Evolutionary conservation across 192 early-diverging fungal genomes (phyloP), one percentile per base, ranked within the genome.

Genomic region (Gaertneriomyces semiglobifer): DNA sequence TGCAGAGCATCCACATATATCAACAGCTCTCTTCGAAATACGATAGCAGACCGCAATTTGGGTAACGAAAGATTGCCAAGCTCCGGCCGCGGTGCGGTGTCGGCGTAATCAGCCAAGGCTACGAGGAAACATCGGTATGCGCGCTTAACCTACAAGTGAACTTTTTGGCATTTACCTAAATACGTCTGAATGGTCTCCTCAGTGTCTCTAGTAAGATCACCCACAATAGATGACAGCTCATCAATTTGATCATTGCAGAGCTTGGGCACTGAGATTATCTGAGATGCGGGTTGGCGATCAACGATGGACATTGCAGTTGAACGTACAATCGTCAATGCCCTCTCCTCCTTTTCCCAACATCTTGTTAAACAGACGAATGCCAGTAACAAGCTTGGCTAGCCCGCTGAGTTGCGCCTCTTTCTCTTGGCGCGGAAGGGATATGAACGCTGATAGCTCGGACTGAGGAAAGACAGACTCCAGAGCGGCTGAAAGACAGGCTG

Each of bases 381-480:
- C 84, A 16, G 80, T 79, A 2, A 84, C 84, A 14, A 86, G 74
- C 47, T 86, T 79, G 4, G 81, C 63, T 2, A 86, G 69, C 44
- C 84, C 84, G 58, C 81, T 81, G 19, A 86, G 72, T 65, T 86
- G 84, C 5, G 80, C 71, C 61, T 86, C 84, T 53, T 86, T 86
- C 33, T 82, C 84, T 57, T 56, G 54, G 7, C 81, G 63, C 14
- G 78, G 63, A 1, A 86, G 74, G 9, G 71, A 73, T 25, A 84
- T 76, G 71, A 84, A 86, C 8, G 81, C 72, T 20, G 70, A 68
- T 14, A 86, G 72, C 58, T 86, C 84, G 18, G 74, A 76, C 65
- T 84, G 80, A 20, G 84, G 84, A 52, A 86, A 86, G 33, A 86
- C 84, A 0, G 84, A 86, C 62, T 86, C 84, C 14, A 86, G 71